Conservation (phyloP, 371 early-diverging fungal genomes). For the Blakeslea trispora region DNA sequence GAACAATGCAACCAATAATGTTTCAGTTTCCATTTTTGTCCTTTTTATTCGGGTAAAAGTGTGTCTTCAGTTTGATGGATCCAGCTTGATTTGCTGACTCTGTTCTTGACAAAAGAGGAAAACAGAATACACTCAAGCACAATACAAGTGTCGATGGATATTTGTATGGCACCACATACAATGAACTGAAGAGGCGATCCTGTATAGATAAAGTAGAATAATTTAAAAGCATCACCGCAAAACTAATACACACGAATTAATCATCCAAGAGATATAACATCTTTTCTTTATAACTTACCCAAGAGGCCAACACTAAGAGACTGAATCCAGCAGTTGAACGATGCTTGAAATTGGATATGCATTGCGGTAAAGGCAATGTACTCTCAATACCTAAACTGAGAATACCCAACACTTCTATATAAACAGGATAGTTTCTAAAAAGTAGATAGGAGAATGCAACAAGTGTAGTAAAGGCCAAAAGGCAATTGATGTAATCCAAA, state of each 20-base stretch:
- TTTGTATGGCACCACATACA: constrained; percentile 63
- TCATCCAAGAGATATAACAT: background rate
- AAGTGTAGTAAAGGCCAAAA: constrained; percentile 40
- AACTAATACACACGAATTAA: constrained; percentile 32
- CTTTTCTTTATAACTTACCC: constrained; percentile 28
- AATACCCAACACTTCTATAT: constrained; percentile 41
- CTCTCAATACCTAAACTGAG: constrained; percentile 60
- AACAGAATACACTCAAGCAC: constrained; percentile 57
- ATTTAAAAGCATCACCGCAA: constrained; percentile 66
- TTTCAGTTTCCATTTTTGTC: background rate
- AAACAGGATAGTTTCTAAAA: constrained; percentile 27
- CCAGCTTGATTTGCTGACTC: constrained; percentile 9
- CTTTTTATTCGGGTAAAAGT: background rate
- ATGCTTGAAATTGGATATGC: constrained; percentile 50
- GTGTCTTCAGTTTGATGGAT: constrained; percentile 4
- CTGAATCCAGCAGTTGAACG: constrained; percentile 63
- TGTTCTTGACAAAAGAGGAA: constrained; percentile 28
- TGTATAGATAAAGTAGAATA: constrained; percentile 60
- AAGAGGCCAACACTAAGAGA: constrained; percentile 34
- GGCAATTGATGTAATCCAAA: constrained; percentile 48
- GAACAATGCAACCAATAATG: background rate
- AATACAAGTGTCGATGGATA: constrained; percentile 59
- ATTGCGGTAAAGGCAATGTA: constrained; percentile 66
- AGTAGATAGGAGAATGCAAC: constrained; percentile 35
- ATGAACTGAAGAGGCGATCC: constrained; percentile 65